Percentiles rank a stretch among this genome's conserved stretches.
Evolutionary conservation across 345 rosid genomes (phyloP).

Genomic region (Sonneratia caseolaris): DNA sequence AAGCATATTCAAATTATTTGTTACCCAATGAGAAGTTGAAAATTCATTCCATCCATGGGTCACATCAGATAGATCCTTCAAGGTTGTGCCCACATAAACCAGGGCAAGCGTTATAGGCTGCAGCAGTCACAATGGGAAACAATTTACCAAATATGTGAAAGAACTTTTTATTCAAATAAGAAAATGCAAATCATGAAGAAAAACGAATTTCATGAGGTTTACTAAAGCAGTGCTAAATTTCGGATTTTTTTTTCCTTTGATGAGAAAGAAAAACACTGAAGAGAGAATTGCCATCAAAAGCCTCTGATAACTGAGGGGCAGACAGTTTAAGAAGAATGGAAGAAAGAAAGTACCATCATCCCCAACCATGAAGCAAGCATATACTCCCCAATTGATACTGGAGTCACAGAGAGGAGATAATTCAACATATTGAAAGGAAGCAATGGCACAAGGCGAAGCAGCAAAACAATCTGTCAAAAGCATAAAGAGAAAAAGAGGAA

Average conservation of each 20-base stretch:
- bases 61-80: slow-evolving; percentile 96
- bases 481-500: background rate
- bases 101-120: slow-evolving; percentile 93
- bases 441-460: slow-evolving; percentile 94
- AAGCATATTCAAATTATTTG: background rate
- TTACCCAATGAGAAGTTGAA: slow-evolving; percentile 87
- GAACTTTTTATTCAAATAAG: background rate
- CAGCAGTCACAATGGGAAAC: background rate
- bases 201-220: background rate
- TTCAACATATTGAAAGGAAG: slow-evolving; percentile 93
- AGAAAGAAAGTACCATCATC: slow-evolving; percentile 64
- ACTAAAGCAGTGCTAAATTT: background rate
- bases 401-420: slow-evolving; percentile 91
- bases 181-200: background rate
- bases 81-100: slow-evolving; percentile 89
- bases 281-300: background rate
- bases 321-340: slow-evolving; percentile 1
- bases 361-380: slow-evolving; percentile 98
- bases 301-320: background rate
- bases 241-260: background rate
- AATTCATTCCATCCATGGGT: slow-evolving; percentile 94
- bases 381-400: slow-evolving; percentile 68
- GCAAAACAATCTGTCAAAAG: slow-evolving; percentile 34
- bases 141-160: background rate
- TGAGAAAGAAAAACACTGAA: background rate